Conservation (phyloP, 2,329 filamentous ascomycete genomes). For the Chrysoporthe deuterocubensis region DNA sequence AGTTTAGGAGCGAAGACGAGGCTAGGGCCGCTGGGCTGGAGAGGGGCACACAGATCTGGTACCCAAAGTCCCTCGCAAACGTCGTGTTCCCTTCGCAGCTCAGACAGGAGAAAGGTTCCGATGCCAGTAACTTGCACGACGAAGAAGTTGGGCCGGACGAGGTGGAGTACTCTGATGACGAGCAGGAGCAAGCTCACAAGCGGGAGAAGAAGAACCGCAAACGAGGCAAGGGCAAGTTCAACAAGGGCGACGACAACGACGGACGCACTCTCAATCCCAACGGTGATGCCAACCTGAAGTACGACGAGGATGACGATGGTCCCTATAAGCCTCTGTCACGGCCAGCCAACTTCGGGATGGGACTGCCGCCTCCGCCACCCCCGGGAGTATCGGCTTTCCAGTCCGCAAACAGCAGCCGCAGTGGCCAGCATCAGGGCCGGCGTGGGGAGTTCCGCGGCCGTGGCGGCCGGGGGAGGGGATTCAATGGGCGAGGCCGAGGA, state of each 20-base stretch:
- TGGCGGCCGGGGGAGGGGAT: conserved; percentile 44
- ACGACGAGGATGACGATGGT: conserved; percentile 71
- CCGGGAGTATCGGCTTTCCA: conserved; percentile 22
- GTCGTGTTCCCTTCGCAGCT: conserved; percentile 88
- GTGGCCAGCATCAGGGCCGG: conserved; percentile 43
- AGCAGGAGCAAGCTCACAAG: conserved; percentile 86
- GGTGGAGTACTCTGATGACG: conserved; percentile 94
- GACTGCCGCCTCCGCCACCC: conserved; percentile 50
- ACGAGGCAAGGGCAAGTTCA: conserved; percentile 51
- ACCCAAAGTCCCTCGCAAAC: conserved; percentile 75
- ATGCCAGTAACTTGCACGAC: conserved; percentile 93
- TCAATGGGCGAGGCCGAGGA: conserved; percentile 45
- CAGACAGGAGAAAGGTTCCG: conserved; percentile 80
- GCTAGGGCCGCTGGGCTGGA: conserved; percentile 69
- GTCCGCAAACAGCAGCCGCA: conserved; percentile 31
- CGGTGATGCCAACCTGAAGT: conserved; percentile 57
- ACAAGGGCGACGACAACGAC: conserved; percentile 46
- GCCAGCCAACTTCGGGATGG: conserved; percentile 64
- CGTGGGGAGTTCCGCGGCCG: conserved; percentile 53
- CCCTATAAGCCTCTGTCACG: conserved; percentile 74
- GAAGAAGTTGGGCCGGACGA: conserved; percentile 88
- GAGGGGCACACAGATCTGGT: conserved; percentile 75
- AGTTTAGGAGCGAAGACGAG: conserved; percentile 71
- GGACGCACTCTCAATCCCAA: conserved; percentile 37
- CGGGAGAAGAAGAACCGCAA: conserved; percentile 69